Base-by-base conservation (phyloP, 108 stramenopile genomes). In the Skeletonema tropicum region DNA sequence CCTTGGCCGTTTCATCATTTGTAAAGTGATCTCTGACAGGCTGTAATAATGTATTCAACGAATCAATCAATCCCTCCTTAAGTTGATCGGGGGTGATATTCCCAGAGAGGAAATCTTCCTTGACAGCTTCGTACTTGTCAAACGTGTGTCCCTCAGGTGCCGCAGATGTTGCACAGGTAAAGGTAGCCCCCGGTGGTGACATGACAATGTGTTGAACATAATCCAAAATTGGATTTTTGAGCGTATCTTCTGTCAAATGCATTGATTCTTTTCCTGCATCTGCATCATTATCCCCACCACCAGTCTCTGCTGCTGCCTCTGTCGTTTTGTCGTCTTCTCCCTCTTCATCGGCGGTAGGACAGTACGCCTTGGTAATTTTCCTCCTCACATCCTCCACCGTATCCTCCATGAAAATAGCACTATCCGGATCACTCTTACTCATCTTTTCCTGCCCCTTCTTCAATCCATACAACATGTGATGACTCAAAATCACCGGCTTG, bases 401-500 rank as follows among this genome's bases (percentile, higher is more conserved):
- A 83, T 99, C 99, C 74, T 99, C 99, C 99, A 99, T 99, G 74
- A 99, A 99, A 55, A 99, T 93, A 23, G 99, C 99, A 25, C 90
- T 92, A 85, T 99, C 98, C 14, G 99, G 98, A 92, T 99, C 97
- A 39, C 93, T 95, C 82, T 99, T 99, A 80, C 88, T 90, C 99
- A 99, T 99, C 88, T 99, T 99, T 67, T 97, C 97, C 87, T 99
- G 99, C 6, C 99, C 99, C 42, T 97, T 96, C 82, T 99, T 99
- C 32, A 99, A 82, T 15, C 99, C 99, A 68, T 92, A 96, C 45
- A 96, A 80, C 93, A 97, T 96, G 79, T 96, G 94, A 85, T 97
- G 96, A 68, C 87, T 90, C 52, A 98, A 77, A 70, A 97, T 97
- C 52, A 98, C 90, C 29, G 98, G 98, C 82, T 99, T 99, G 90